Base-by-base conservation (phyloP, 1,284 basidiomycete genomes). In the Cutaneotrichosporon sp. region DNA sequence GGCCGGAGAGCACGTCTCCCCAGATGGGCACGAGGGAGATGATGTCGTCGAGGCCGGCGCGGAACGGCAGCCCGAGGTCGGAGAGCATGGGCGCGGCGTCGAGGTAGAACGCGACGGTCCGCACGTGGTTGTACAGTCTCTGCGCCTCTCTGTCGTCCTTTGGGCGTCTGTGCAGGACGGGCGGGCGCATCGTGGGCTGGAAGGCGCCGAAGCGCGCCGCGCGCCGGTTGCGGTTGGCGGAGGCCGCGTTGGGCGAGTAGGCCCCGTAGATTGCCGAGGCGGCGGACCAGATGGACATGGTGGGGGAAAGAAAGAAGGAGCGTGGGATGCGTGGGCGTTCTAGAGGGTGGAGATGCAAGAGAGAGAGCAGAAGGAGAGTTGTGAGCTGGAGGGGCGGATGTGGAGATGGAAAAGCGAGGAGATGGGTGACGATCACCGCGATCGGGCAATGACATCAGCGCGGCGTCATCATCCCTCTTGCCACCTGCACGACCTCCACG, bases 11-110 rank as follows among this genome's bases (percentile, higher is more conserved):
- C n/a, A 78, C 58, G 55, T 81, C 79, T 38, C 79, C 79, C 54
- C 78, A 79, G 24, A 81, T 62, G 4, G 79, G 79, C 8, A 81
- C 70, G 24, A 81, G 72, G 8, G 74, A 76, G 65, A 81, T 77
- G 53, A 81, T 67, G 59, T 81, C 79, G 66, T 80, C 79, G 7
- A 80, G 64, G 58, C 79, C 79, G 13, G 76, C 78, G 56, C 75
- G 67, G 70, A 81, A 79, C 2, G 79, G 79, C 16, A 81, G 63
- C 0, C 79, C 79, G 4, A 80, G 67, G 58, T 81, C 78, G 11
- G 77, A 63, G 13, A 80, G 67, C 0, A 76, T 55, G 4, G 79
- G 79, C n/a, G 77, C 69, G 8, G 78, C 78, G 64, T 81, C 79
- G 51, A 80, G 72, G 71, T 75, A 78, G 60, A 76, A 80, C 0